A percentile compares a stretch with the other conserved stretches of the same genome.
These are phyloP conservation scores for Agrocybe chaxingu DNA, from an alignment of 768 basidiomycete genomes.

Conservation along the genomic window DNA sequence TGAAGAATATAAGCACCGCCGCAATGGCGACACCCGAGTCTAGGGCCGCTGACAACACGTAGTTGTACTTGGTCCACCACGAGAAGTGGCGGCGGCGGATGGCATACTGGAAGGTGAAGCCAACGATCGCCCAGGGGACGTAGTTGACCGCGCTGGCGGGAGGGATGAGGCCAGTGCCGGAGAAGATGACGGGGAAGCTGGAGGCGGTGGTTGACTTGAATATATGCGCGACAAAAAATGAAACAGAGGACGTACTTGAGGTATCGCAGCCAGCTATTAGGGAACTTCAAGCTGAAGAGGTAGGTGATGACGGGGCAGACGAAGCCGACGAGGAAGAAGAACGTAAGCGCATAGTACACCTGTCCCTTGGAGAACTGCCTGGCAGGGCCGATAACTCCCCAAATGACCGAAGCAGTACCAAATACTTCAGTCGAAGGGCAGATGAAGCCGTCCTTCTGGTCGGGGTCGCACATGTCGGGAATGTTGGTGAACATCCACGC, in stretches of 20 bases:
- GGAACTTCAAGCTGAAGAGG: constrained; percentile 54
- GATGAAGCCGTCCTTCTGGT: constrained; percentile 60
- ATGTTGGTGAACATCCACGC: constrained; percentile 76
- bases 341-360: constrained; percentile 57
- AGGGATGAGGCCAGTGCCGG: constrained; percentile 57
- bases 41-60: constrained; percentile 69
- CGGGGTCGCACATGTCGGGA: constrained; percentile 49
- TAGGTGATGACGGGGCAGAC: constrained; percentile 56
- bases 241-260: constrained; percentile 47
- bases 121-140: constrained; percentile 63
- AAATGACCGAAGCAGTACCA: constrained; percentile 76
- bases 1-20: constrained; percentile 54
- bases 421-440: constrained; percentile 73
- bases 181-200: constrained; percentile 57
- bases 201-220: background rate
- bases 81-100: constrained; percentile 59
- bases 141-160: constrained; percentile 69
- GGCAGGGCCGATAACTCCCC: constrained; percentile 78
- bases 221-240: background rate
- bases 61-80: constrained; percentile 71
- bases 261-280: constrained; percentile 57
- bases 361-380: constrained; percentile 68
- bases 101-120: constrained; percentile 63
- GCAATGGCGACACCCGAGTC: constrained; percentile 67
- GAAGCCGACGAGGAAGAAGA: constrained; percentile 79